Conservation (phyloP, 2,329 filamentous ascomycete genomes). For the Gyromitra esculenta region DNA sequence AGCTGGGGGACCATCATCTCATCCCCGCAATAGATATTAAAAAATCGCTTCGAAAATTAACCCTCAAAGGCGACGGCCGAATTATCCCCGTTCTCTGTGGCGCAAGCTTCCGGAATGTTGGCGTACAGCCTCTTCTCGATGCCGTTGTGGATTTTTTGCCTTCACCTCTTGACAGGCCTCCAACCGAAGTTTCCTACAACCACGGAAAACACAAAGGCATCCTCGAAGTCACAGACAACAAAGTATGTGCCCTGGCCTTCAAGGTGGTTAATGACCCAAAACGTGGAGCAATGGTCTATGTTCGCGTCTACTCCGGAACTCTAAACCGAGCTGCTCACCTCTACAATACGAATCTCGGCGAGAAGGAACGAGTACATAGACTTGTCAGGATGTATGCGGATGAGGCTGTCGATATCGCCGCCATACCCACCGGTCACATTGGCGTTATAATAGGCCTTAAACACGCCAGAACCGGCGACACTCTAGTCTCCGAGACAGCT, state of each 20-base stretch:
- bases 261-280: constrained; percentile 92
- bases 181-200: constrained; percentile 74
- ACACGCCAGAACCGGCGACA: constrained; percentile 91
- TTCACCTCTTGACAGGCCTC: constrained; percentile 79
- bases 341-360: constrained; percentile 85
- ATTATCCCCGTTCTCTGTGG: constrained; percentile 89
- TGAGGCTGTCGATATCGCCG: constrained; percentile 83
- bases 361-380: constrained; percentile 81
- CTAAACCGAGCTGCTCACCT: constrained; percentile 77
- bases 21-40: constrained; percentile 75
- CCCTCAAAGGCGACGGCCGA: constrained; percentile 72
- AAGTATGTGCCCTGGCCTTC: constrained; percentile 79
- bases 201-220: constrained; percentile 56
- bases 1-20: constrained; percentile 76
- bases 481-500: constrained; percentile 64
- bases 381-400: constrained; percentile 90
- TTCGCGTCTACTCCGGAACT: constrained; percentile 87
- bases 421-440: constrained; percentile 86
- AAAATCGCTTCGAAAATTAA: constrained; percentile 76
- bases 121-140: constrained; percentile 89
- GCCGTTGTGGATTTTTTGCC: constrained; percentile 88
- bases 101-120: constrained; percentile 92
- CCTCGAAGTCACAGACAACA: constrained; percentile 68
- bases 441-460: constrained; percentile 92
- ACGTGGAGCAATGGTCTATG: constrained; percentile 87